phyloP scores from a whole-genome alignment of 768 basidiomycete species.

The Galerina sulciceps region DNA sequence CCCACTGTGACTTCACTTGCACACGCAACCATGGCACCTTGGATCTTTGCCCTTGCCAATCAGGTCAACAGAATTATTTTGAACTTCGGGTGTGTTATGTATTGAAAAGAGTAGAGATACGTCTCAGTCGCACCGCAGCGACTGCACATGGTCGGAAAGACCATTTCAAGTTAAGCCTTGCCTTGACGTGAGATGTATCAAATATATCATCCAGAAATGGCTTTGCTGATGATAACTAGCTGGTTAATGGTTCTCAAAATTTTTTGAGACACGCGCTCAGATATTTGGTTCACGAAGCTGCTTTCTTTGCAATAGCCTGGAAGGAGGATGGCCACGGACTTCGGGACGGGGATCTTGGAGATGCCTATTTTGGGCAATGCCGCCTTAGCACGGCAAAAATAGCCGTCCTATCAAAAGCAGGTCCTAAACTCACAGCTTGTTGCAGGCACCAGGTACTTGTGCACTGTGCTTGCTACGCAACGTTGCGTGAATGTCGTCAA shows the following conservation, averaged over 20 bases:
- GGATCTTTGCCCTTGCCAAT: not conserved
- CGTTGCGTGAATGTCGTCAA: too few species aligned
- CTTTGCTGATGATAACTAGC: not conserved
- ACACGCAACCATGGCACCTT: too few species aligned
- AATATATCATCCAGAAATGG: not conserved
- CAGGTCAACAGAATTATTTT: conserved; percentile 1
- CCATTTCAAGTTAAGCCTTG: not conserved
- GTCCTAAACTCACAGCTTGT: not conserved
- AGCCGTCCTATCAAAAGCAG: not conserved
- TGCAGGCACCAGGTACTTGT: not conserved
- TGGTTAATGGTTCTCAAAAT: not conserved
- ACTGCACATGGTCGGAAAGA: conserved; percentile 1
- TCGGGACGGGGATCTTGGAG: not conserved
- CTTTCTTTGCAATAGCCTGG: not conserved
- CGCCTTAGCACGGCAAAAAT: not conserved
- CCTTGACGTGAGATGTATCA: conserved; percentile 10
- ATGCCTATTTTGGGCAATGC: not conserved
- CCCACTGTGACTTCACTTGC: not conserved
- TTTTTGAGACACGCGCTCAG: not conserved
- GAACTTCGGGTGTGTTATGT: not conserved
- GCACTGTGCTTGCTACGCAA: too few species aligned
- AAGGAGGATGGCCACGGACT: too few species aligned
- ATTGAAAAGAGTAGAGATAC: conserved; percentile 1
- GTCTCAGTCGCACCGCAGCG: conserved; percentile 9
- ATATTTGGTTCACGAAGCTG: not conserved